Percentiles rank a stretch among this genome's conserved stretches.
Conservation (phyloP, 2,329 filamentous ascomycete genomes). For the Microsporum canis region DNA sequence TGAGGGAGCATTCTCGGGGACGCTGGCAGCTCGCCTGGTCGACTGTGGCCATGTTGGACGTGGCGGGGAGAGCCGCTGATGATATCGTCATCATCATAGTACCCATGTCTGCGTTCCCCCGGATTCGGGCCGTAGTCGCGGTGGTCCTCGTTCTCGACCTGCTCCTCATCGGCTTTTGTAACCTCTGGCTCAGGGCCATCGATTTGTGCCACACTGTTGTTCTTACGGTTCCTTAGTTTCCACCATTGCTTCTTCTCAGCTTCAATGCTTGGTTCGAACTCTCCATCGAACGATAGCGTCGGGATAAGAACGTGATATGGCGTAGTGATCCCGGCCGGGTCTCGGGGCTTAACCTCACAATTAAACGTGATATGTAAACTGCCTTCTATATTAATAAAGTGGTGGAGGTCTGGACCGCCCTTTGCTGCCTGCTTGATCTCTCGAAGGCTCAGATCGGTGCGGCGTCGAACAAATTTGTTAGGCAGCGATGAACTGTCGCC, state of each 20-base stretch:
- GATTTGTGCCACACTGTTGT: not conserved
- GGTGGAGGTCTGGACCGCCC: constrained; percentile 42
- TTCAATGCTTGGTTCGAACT: constrained; percentile 27
- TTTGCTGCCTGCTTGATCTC: constrained; percentile 47
- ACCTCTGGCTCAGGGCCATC: not conserved
- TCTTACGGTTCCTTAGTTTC: constrained; percentile 18
- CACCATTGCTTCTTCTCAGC: constrained; percentile 31
- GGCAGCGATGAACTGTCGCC: constrained; percentile 23
- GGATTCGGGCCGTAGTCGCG: constrained; percentile 5
- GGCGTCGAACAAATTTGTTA: constrained; percentile 52
- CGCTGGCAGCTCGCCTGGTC: not conserved
- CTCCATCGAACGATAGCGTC: constrained; percentile 48
- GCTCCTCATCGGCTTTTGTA: not conserved
- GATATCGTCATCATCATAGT: not conserved
- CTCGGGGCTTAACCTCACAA: constrained; percentile 72
- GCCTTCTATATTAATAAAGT: constrained; percentile 61
- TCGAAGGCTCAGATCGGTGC: constrained; percentile 56
- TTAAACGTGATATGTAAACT: constrained; percentile 82
- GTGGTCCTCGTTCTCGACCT: constrained; percentile 7
- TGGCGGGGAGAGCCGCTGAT: not conserved
- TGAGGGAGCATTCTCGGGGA: not conserved
- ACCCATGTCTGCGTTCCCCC: constrained; percentile 5
- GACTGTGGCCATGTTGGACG: not conserved
- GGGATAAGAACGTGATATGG: constrained; percentile 83
- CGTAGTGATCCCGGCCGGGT: constrained; percentile 76